Base-by-base conservation (phyloP, 208 protist species). In the Borovskyia barvae region DNA sequence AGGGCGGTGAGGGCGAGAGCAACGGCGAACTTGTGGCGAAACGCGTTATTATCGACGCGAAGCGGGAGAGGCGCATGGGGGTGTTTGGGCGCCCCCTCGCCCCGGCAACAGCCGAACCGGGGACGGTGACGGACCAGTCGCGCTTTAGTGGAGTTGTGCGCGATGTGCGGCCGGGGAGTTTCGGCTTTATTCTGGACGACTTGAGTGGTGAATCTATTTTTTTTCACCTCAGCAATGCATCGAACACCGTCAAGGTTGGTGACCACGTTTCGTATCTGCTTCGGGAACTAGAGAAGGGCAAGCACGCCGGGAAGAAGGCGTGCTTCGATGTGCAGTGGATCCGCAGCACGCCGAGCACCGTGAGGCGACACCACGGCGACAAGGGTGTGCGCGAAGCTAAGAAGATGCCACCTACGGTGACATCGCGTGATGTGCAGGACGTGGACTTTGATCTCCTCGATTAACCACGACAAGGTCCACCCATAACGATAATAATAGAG, bases 201-300 rank as follows among this genome's bases (percentile, higher is more conserved):
- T 55, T 78, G 41, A 77, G 64, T 9, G 83, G 87, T 0, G 78
- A 86, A 39, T 90, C 80, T 25, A 77, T 93, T 33, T 90, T 93
- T 64, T 93, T 93, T 32, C 87, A 93, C 60, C 19, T 74, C 47
- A 66, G 52, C 26, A 80, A 87, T 61, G 53, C 54, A 11, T 42
- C 29, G 11, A 20, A 37, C 5, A 37, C 9, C 11, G 50, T 88
- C 35, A 63, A 64, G 48, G 49, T 43, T 25, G 83, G 81, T 5
- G 83, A 89, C 47, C 50, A 59, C 2, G 87, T 93, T 2, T 72
- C 68, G 9, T 93, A 90, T 58, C 22, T 82, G 28, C 62, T 93
- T 45, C 71, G 70, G 8, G 79, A 83, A 53, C 30, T 89, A 15
- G 45, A 30, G 7, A n/a, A 53, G 8, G 82, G 82, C 29, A 85